Percentiles rank a stretch among this genome's conserved stretches.
phyloP scores from a whole-genome alignment of 805 yeast species.

The Ogataea sp. region DNA sequence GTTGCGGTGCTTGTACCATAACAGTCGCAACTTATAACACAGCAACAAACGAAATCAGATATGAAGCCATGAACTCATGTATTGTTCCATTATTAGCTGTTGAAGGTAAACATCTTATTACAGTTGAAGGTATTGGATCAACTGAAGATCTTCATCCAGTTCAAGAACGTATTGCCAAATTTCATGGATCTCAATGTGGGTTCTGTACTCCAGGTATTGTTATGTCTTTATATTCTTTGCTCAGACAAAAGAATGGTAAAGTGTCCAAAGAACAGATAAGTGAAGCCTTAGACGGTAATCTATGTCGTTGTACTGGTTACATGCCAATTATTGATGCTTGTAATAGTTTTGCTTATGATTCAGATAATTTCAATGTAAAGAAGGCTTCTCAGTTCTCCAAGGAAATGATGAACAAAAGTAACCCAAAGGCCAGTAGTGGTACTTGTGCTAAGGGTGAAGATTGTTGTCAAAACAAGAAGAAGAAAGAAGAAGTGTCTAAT shows the following conservation, averaged over 20 bases:
- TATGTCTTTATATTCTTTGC: conserved; percentile 35
- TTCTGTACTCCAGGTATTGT: conserved; percentile 45
- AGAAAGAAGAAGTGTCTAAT: conserved; percentile 1
- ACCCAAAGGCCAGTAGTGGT: neutral
- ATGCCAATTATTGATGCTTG: conserved; percentile 43
- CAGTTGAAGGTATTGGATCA: conserved; percentile 40
- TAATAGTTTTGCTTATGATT: conserved; percentile 30
- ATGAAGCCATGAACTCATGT: conserved; percentile 37
- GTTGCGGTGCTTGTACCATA: conserved; percentile 44
- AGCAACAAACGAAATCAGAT: conserved; percentile 17
- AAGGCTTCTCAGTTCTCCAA: conserved; percentile 1
- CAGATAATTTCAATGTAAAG: conserved; percentile 20
- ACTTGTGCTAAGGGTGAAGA: conserved; percentile 26
- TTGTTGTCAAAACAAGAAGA: conserved; percentile 26
- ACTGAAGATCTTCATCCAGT: conserved; percentile 34
- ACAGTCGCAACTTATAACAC: conserved; percentile 28
- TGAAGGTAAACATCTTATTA: conserved; percentile 38
- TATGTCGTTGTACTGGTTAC: conserved; percentile 43
- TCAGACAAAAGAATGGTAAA: conserved; percentile 29
- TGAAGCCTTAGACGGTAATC: conserved; percentile 39
- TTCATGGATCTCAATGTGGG: conserved; percentile 44
- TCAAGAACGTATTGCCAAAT: conserved; percentile 40
- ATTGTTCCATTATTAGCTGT: conserved; percentile 36
- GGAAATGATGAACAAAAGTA: neutral
- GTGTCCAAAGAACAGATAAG: conserved; percentile 29